phyloP scores from a whole-genome alignment of 768 basidiomycete species.

The Strobilomyces echinocephalus region DNA sequence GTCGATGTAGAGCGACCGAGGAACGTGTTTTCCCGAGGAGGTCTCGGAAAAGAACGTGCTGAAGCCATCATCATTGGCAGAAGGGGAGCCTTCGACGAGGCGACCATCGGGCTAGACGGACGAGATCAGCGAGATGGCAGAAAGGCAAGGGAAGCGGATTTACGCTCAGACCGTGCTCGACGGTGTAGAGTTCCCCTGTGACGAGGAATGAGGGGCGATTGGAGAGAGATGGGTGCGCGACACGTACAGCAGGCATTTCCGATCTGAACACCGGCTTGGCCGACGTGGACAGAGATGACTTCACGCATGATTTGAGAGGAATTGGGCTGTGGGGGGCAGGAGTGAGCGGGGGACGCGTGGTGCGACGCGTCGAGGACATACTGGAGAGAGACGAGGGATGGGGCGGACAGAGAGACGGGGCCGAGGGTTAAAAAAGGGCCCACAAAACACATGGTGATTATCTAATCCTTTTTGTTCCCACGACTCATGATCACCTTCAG shows the following conservation, averaged over 20 bases:
- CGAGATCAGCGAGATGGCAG: constrained; percentile 17
- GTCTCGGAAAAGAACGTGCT: constrained; percentile 99
- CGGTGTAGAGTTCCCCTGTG: constrained; percentile 95
- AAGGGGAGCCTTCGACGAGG: constrained; percentile 70
- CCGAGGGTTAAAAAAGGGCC: constrained; percentile 39
- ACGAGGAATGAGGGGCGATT: constrained; percentile 21
- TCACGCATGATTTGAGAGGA: constrained; percentile 63
- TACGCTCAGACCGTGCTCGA: constrained; percentile 97
- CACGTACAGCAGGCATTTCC: constrained; percentile 98
- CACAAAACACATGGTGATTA: constrained; percentile 33
- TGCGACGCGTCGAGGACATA: constrained; percentile 29
- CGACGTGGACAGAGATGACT: constrained; percentile 98
- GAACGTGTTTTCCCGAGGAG: constrained; percentile 92
- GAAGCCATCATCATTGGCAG: constrained; percentile 84
- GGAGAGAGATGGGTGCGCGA: not conserved
- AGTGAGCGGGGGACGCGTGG: constrained; percentile 21
- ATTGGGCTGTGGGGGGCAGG: constrained; percentile 2
- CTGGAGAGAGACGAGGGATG: constrained; percentile 29
- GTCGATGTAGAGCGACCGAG: constrained; percentile 95
- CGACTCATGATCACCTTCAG: constrained; percentile 78
- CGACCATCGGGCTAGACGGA: constrained; percentile 87
- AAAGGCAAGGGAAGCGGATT: constrained; percentile 12
- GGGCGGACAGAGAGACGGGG: constrained; percentile 26
- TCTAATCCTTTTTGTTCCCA: constrained; percentile 26
- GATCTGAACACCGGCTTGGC: constrained; percentile 97